Conservation (phyloP, 148 eudicot genomes). For the Pouteria glomerata region DNA sequence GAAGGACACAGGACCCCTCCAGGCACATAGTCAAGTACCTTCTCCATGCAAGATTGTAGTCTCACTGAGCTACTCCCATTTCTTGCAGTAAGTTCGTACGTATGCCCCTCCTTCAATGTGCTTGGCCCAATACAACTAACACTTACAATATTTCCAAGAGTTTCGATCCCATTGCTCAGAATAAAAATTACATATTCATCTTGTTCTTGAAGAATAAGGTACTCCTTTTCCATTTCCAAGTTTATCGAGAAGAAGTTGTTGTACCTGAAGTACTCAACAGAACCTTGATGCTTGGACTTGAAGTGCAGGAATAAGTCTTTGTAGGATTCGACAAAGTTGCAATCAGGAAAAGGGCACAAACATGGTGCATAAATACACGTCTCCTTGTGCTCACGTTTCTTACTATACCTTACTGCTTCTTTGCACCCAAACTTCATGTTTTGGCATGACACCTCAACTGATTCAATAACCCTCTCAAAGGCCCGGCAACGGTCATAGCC, state of each 20-base stretch:
- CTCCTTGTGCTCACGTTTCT: conserved; percentile 48
- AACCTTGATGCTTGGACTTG: conserved; percentile 23
- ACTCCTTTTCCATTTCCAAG: conserved; percentile 19
- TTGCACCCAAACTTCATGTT: conserved; percentile 53
- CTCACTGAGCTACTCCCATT: conserved; percentile 28
- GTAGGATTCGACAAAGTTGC: conserved; percentile 40
- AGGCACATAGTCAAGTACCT: conserved; percentile 17
- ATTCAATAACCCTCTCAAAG: conserved; percentile 71
- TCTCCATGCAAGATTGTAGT: conserved; percentile 37
- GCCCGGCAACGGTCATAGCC: conserved; percentile 66
- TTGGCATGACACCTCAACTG: conserved; percentile 43
- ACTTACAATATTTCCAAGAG: conserved; percentile 21
- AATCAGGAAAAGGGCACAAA: conserved; percentile 49
- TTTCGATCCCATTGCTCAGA: conserved; percentile 21
- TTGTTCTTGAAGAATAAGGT: conserved; percentile 41
- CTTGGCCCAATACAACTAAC: conserved; percentile 35
- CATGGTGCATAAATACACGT: conserved; percentile 45
- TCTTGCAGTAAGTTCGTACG: conserved; percentile 29
- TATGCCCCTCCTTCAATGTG: conserved; percentile 19
- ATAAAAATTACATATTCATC: conserved; percentile 28
- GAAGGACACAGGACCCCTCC: conserved; percentile 9
- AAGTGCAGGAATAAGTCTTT: conserved; percentile 33
- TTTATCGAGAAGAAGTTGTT: conserved; percentile 22
- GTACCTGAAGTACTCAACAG: conserved; percentile 30
- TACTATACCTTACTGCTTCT: conserved; percentile 36